Base-by-base conservation (phyloP, 2,329 filamentous ascomycete genomes). In the Harringtonia lauricola region DNA sequence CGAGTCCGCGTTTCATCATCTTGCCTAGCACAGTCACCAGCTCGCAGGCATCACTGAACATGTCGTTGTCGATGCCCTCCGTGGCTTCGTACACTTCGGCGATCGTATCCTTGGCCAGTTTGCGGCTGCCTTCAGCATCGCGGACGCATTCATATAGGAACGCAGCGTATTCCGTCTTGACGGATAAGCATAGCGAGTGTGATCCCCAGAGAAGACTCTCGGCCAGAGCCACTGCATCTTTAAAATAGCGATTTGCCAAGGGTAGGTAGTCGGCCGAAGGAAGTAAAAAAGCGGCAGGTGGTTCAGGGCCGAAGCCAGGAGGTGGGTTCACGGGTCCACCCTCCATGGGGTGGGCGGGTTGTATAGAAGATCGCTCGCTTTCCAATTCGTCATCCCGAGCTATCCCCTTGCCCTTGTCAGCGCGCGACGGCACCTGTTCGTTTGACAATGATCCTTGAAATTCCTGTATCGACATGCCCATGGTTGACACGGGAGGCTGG, bases 81-180 rank as follows among this genome's bases (percentile, higher is more conserved):
- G 83, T 80, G 2, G 88, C 87, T 45, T 88, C 83, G 58, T 95
- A 95, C 1, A 95, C 90, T 54, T 95, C 87, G 35, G 84, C 75
- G 48, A 96, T 92, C 3, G 89, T 86, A 31, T 81, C 74, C 55
- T 86, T 83, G 12, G 92, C 90, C 14, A 95, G 63, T 43, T 76
- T 74, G 28, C 89, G 75, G 41, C 86, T 88, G 30, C 71, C 78
- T 19, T 89, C 81, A 38, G 76, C 70, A 54, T 96, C 88, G 57
- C 92, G 86, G 3, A 86, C 72, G 56, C 90, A 96, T 57, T 96
- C 92, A 67, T 90, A 95, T 1, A 95, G 67, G 59, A 95, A 98
- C 0, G 89, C 89, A 14, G 85, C 79, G 59, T 94, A 94, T 60
- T 98, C 92, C 1, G 94, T 83, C 55, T 92, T 92, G 42, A 94